These are phyloP conservation scores for Penicillium canescens DNA, from an alignment of 495 filamentous ascomycete genomes.

Conservation along the genomic window DNA sequence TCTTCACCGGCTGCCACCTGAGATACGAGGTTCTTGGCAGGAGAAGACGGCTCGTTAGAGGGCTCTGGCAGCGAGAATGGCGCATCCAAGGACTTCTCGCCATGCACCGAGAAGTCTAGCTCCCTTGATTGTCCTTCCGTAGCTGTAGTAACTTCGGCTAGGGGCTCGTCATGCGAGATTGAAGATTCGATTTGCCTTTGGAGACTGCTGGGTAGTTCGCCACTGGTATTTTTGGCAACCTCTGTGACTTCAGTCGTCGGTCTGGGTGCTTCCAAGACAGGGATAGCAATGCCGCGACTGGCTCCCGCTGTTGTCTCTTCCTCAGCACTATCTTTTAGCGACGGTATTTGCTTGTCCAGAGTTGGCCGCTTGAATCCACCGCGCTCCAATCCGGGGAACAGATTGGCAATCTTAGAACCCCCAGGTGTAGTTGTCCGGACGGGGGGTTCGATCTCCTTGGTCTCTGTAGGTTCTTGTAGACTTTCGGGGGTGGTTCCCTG, in stretches of 20 bases:
- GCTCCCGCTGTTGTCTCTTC: constrained; percentile 44
- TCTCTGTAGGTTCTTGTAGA: constrained; percentile 5
- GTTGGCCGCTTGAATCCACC: constrained; percentile 33
- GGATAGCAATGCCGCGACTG: constrained; percentile 52
- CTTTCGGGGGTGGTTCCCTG: constrained; percentile 12
- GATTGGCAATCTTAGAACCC: constrained; percentile 35
- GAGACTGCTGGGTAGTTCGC: constrained; percentile 9
- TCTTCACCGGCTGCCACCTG: constrained; percentile 15
- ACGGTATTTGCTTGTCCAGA: constrained; percentile 21
- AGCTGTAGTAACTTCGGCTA: constrained; percentile 5
- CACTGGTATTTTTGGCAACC: constrained; percentile 11
- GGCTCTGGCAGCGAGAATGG: constrained; percentile 38
- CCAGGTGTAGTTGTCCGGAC: constrained; percentile 21
- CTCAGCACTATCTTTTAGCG: constrained; percentile 49
- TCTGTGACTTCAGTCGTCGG: constrained; percentile 21
- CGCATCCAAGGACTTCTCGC: constrained; percentile 18
- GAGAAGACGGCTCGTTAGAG: constrained; percentile 43
- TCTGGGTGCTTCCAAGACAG: constrained; percentile 51
- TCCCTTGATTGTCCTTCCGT: constrained; percentile 12
- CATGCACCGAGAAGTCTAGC: constrained; percentile 14
- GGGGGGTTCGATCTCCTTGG: constrained; percentile 23
- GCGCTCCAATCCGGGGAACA: constrained; percentile 42
- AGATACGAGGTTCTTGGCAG: constrained; percentile 19
- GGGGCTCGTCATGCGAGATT: constrained; percentile 8
- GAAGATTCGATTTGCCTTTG: constrained; percentile 8